Percentiles rank a stretch among this genome's conserved stretches.
phyloP scores from a whole-genome alignment of 2,329 filamentous ascomycete genomes.

The Colletotrichum sp. region DNA sequence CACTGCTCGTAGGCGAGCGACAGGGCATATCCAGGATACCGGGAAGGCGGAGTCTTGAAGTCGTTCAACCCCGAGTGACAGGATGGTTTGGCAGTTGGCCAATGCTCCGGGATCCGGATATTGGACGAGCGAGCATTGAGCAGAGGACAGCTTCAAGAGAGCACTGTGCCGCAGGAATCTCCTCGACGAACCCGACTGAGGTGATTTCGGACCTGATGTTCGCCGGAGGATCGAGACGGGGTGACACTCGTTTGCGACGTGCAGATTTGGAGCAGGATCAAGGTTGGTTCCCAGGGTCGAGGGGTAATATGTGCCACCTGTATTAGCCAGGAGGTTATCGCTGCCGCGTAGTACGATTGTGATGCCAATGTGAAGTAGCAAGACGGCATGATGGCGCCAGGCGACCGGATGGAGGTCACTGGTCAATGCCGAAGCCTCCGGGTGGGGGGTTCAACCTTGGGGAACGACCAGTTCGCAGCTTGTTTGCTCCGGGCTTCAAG shows the following conservation, averaged over 20 bases:
- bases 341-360: neutral
- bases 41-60: neutral
- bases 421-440: slow-evolving; percentile 8
- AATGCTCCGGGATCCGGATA: neutral
- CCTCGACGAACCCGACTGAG: neutral
- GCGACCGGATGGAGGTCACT: neutral
- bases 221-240: neutral
- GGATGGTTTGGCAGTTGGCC: neutral
- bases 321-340: neutral
- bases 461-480: neutral
- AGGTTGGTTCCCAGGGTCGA: neutral
- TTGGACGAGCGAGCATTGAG: neutral
- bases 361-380: neutral
- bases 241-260: slow-evolving; percentile 5
- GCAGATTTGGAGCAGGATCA: neutral
- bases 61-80: neutral
- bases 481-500: neutral
- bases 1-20: neutral
- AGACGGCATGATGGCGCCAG: slow-evolving; percentile 1
- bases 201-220: neutral
- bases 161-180: neutral
- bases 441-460: neutral
- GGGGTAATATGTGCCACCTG: neutral
- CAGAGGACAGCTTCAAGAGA: neutral
- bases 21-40: slow-evolving; percentile 1